Conservation (phyloP, 2,329 filamentous ascomycete genomes). For the Botrytis elliptica region DNA sequence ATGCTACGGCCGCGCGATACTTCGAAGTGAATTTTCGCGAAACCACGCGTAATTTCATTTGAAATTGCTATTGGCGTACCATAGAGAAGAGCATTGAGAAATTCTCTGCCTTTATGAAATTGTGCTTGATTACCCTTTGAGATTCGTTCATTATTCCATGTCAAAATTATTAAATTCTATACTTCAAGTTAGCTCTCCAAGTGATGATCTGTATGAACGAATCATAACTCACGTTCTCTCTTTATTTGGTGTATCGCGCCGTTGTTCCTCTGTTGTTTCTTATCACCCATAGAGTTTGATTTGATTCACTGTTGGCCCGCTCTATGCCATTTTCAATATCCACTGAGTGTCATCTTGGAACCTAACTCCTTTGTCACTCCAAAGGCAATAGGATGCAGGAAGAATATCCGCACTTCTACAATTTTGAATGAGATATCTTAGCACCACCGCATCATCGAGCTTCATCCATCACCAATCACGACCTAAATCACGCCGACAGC, state of each 20-base stretch:
- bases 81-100: background rate
- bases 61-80: background rate
- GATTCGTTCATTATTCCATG: background rate
- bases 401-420: too few relatives aligned
- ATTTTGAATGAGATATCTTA: too few relatives aligned
- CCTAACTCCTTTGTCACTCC: background rate
- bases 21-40: background rate
- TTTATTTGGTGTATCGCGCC: background rate
- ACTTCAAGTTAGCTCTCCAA: background rate
- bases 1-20: background rate
- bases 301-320: background rate
- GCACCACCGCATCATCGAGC: too few relatives aligned
- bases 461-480: too few relatives aligned
- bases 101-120: background rate
- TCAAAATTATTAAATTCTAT: background rate
- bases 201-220: background rate
- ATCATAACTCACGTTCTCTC: background rate
- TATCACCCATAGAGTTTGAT: rapidly evolving
- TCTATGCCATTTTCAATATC: background rate
- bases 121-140: background rate
- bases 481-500: too few relatives aligned
- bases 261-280: background rate
- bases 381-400: too few relatives aligned
- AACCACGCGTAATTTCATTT: background rate
- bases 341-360: background rate